Evolutionary conservation across 768 basidiomycete species (phyloP), one percentile per base, ranked within the genome.

Genomic region (Roridomyces roridus): DNA sequence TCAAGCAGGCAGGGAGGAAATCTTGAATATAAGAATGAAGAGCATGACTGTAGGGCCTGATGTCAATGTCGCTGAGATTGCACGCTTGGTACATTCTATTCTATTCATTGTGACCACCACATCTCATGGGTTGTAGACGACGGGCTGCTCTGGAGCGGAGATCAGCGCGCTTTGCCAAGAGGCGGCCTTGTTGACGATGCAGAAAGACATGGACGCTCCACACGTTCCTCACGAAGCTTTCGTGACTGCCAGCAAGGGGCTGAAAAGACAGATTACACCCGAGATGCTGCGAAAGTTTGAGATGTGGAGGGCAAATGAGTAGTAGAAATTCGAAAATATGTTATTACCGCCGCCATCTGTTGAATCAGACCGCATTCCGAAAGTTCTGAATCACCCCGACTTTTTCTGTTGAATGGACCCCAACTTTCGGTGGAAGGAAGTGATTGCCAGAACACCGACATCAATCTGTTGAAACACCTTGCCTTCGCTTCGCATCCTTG

Each of bases 81-180:
- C 94, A 3, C 41, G 70, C 41, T 73, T 94, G 73, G 95, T 95
- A 65, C 58, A 79, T 68, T 54, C n/a, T 26, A 20, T 25, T 23
- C 47, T 29, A 46, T 55, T 57, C 29, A 28, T 34, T 11, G 12
- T 6, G 5, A 24, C 21, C 6, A 21, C 15, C 14, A 3, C 23
- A 26, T 42, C 9, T 42, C 12, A 58, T 56, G 14, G 45, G 37
- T 28, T 26, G 17, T 46, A 98, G 97, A 91, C 95, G 1, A 87
- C 91, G 10, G 97, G 96, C 1, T 99, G 94, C 69, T 98, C 96
- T 18, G 97, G 97, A 5, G 97, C 97, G 6, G 97, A 99, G 71
- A 86, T 98, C 29, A 81, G 85, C 6, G 87, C 90, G 9, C 81
- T 98, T 40, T 98, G 96, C 69, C 97, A 98, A 73, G 96, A 99